Evolutionary conservation across 352 stramenopile species (phyloP), one percentile per base, ranked within the genome.

Genomic region (Globisporangium emineosum): DNA sequence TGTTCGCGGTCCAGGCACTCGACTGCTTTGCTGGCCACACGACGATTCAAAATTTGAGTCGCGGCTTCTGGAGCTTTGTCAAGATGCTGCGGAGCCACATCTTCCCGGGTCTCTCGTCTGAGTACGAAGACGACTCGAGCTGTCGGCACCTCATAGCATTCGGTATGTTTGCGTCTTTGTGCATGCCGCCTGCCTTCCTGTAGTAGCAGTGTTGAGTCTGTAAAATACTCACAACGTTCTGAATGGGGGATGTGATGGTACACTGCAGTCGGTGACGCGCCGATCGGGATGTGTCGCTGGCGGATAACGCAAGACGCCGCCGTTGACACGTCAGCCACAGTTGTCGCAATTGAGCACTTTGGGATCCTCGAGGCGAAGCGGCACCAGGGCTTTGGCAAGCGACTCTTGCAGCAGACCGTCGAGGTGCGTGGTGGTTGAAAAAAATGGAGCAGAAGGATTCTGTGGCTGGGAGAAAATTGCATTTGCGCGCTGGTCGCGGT

Each of bases 141-240:
- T 76, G 72, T 43, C 64, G 80, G 30, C 82, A 93, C 65, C 64
- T 90, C 35, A 67, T 93, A 21, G 78, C 80, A 13, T 89, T 89
- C 53, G 75, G 85, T 93, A 54, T 55, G 81, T 70, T n/a, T n/a
- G n/a, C n/a, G n/a, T n/a, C n/a, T n/a, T n/a, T n/a, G n/a, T n/a
- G n/a, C n/a, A n/a, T n/a, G n/a, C n/a, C n/a, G n/a, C n/a, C n/a
- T n/a, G n/a, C n/a, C n/a, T n/a, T n/a, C n/a, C 49, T 55, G 10
- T 3, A 8, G 4, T 27, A 1, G 19, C 3, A n/a, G 2, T 58
- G 25, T 60, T 27, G 13, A 25, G 55, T 12, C 21, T 56, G 35
- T 68, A 45, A 37, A 30, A 12, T 21, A 8, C 45, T 35, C 27
- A 25, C 35, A 10, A 58, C 19, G 21, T 45, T 56, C 33, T 37